Evolutionary conservation across 305 asterid genomes (phyloP).

Genomic region (Solanum hybrid): DNA sequence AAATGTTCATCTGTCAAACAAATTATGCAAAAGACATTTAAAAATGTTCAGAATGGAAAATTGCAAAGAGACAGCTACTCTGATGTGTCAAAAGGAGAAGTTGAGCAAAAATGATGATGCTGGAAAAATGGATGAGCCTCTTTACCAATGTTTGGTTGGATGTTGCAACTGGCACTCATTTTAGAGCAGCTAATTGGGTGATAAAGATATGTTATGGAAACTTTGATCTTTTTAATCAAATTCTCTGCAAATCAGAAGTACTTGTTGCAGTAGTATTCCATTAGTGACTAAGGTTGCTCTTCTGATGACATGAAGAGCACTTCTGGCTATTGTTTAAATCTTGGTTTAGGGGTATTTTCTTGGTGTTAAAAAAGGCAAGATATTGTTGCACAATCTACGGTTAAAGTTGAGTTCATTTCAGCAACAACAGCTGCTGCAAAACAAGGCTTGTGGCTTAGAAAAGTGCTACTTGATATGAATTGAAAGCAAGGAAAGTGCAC

Average conservation of each 20-base stretch:
- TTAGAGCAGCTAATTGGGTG: background rate
- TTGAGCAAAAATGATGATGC: background rate
- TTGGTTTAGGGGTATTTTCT: background rate
- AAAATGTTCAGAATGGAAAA: background rate
- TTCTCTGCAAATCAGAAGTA: background rate
- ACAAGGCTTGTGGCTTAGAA: conserved; percentile 9
- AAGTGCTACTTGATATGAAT: background rate
- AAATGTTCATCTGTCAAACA: background rate
- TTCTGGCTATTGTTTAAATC: background rate
- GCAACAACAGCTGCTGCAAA: background rate
- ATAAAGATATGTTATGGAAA: background rate
- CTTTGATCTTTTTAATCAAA: background rate
- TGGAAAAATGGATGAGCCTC: background rate
- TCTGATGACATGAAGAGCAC: background rate
- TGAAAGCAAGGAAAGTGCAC: background rate
- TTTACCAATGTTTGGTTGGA: background rate
- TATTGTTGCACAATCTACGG: background rate
- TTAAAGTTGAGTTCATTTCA: background rate
- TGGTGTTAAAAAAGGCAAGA: too few relatives aligned
- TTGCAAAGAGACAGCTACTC: background rate
- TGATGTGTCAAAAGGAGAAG: background rate
- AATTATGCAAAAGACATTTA: background rate
- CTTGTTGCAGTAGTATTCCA: background rate
- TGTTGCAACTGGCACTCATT: background rate
- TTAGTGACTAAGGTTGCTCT: background rate